A percentile compares a stretch with the other conserved stretches of the same genome.
These are phyloP conservation scores for Lachnellula suecica DNA, from an alignment of 2,329 filamentous ascomycete species.

Conservation along the genomic window DNA sequence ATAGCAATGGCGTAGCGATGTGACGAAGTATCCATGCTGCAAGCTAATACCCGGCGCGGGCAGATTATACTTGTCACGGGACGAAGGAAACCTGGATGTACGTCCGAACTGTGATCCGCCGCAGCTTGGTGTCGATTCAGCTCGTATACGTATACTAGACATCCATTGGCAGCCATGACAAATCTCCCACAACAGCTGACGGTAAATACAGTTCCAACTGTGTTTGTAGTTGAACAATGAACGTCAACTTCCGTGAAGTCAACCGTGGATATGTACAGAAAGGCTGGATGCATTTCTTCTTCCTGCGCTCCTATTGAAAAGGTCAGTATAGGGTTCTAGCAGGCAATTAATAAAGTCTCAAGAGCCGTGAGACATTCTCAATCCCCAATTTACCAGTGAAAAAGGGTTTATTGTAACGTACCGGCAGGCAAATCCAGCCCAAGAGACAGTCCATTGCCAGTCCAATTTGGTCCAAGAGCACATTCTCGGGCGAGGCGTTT, in stretches of 20 bases:
- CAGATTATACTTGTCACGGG: slow-evolving; percentile 55
- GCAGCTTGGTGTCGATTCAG: slow-evolving; percentile 24
- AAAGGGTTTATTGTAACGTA: too few species aligned
- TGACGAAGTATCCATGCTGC: slow-evolving; percentile 62
- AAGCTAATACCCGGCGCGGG: slow-evolving; percentile 54
- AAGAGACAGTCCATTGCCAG: slow-evolving; percentile 25
- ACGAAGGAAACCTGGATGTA: slow-evolving; percentile 33
- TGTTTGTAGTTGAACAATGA: slow-evolving; percentile 21
- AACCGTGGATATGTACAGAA: slow-evolving; percentile 35
- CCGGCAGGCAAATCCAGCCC: not conserved
- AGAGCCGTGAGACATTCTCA: too few species aligned
- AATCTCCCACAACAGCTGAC: slow-evolving; percentile 59
- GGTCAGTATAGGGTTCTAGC: too few species aligned
- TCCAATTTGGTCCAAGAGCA: slow-evolving; percentile 32
- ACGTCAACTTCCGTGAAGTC: slow-evolving; percentile 38
- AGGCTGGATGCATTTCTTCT: slow-evolving; percentile 24
- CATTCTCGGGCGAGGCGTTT: slow-evolving; percentile 44
- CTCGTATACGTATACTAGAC: slow-evolving; percentile 56
- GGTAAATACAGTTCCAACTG: slow-evolving; percentile 29
- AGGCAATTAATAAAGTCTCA: too few species aligned
- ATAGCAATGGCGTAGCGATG: slow-evolving; percentile 55
- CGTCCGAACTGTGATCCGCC: not conserved
- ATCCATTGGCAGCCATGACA: slow-evolving; percentile 53
- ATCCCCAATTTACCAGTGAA: too few species aligned
- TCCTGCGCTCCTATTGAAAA: too few species aligned